Conservation (phyloP, 2,329 filamentous ascomycete species). For the Epichloe typhina region DNA sequence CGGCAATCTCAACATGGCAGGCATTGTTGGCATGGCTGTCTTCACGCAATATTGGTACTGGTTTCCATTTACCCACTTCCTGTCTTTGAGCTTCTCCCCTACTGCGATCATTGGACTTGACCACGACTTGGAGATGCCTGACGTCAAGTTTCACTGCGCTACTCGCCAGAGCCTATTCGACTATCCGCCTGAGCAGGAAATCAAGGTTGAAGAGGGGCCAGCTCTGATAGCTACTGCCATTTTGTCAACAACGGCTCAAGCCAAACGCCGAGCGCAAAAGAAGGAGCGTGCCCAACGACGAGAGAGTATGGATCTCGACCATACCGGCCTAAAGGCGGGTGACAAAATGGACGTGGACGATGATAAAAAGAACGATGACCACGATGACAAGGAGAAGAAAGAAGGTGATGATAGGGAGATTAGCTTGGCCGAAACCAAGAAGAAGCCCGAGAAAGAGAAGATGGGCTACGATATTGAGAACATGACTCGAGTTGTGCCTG, state of each 20-base stretch:
- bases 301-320: slow-evolving; percentile 93
- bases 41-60: slow-evolving; percentile 99
- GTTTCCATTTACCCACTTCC: slow-evolving; percentile 97
- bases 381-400: slow-evolving; percentile 48
- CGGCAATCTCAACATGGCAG: slow-evolving; percentile 96
- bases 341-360: slow-evolving; percentile 87
- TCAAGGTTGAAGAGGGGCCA: slow-evolving; percentile 86
- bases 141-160: slow-evolving; percentile 91
- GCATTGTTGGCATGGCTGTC: slow-evolving; percentile 93
- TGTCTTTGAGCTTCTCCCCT: slow-evolving; percentile 91
- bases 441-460: slow-evolving; percentile 92
- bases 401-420: slow-evolving; percentile 47
- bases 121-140: slow-evolving; percentile 82
- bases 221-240: slow-evolving; percentile 93
- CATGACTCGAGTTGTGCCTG: slow-evolving; percentile 87
- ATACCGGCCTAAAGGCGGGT: slow-evolving; percentile 45
- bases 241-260: slow-evolving; percentile 90
- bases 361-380: slow-evolving; percentile 40
- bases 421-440: slow-evolving; percentile 51
- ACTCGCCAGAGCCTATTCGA: slow-evolving; percentile 92
- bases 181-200: slow-evolving; percentile 91
- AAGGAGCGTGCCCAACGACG: slow-evolving; percentile 82
- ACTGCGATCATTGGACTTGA: slow-evolving; percentile 93
- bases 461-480: slow-evolving; percentile 92
- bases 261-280: slow-evolving; percentile 85